Evolutionary conservation across 208 protist species (phyloP).

Genomic region (Acanthamoeba culbertsoni): DNA sequence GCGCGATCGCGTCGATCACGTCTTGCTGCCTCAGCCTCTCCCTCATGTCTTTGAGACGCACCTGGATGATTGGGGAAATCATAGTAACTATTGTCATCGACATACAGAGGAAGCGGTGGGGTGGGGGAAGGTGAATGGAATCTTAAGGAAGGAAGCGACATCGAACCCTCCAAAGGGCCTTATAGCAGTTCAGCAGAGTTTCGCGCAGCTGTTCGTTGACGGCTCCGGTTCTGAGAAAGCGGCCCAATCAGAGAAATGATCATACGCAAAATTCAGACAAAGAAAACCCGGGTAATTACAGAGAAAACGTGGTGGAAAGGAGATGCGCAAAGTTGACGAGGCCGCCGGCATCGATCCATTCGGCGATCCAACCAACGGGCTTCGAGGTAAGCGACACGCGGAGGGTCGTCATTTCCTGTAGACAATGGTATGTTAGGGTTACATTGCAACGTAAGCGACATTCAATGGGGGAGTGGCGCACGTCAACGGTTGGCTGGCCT

Average conservation of each 20-base stretch:
- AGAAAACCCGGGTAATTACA: not conserved
- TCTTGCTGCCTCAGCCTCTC: not conserved
- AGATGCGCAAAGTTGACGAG: not conserved
- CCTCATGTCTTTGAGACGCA: not conserved
- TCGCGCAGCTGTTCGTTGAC: not conserved
- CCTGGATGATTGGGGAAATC: not conserved
- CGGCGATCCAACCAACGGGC: conserved; percentile 1
- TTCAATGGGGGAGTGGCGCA: not conserved
- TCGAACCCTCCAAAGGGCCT: conserved; percentile 50
- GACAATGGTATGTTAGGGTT: not conserved
- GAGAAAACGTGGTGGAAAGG: not conserved
- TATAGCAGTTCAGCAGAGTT: conserved; percentile 50
- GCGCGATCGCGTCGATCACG: not conserved
- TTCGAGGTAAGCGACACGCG: conserved; percentile 51
- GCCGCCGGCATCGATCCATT: conserved; percentile 23
- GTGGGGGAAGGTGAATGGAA: no score
- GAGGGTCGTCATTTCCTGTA: conserved; percentile 23
- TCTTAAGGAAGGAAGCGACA: no score
- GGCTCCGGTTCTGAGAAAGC: not conserved
- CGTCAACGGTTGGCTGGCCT: not conserved
- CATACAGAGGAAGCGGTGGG: not conserved
- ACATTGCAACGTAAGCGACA: not conserved
- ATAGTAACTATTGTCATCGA: not conserved
- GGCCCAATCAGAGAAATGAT: not conserved
- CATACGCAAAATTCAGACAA: not conserved